Percentiles rank a stretch among this genome's conserved stretches.
These are phyloP conservation scores for Pyronema omphalodes DNA, from an alignment of 495 filamentous ascomycete genomes.

Conservation along the genomic window DNA sequence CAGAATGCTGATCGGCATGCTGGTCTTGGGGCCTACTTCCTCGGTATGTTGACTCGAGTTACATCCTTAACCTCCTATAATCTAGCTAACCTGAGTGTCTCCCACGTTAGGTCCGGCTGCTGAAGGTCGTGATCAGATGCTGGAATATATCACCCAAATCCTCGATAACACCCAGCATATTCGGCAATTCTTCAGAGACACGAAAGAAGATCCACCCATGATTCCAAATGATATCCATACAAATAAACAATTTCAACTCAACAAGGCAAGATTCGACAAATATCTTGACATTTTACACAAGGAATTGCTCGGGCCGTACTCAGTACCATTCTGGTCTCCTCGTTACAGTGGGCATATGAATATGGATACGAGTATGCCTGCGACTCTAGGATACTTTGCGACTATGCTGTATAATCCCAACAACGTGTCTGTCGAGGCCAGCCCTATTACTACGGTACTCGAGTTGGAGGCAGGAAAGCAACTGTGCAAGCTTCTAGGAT, in stretches of 20 bases:
- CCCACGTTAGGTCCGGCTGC: neutral
- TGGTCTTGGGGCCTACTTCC: no score
- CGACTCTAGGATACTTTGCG: conserved; percentile 28
- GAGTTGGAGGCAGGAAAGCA: conserved; percentile 30
- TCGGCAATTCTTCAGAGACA: neutral
- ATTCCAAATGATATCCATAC: neutral
- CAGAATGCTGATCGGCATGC: no score
- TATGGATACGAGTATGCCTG: conserved; percentile 24
- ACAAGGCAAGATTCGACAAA: conserved; percentile 5
- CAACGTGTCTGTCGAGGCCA: conserved; percentile 31
- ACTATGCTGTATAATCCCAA: conserved; percentile 35
- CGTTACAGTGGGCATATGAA: conserved; percentile 33
- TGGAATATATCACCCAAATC: conserved; percentile 3
- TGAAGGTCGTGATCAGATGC: conserved; percentile 3
- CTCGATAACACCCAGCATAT: neutral
- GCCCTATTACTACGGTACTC: conserved; percentile 27
- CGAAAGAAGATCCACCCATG: neutral
- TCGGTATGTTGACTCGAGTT: no score
- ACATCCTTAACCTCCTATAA: no score
- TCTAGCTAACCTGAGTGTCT: no score
- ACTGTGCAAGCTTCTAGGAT: conserved; percentile 31
- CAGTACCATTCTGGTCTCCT: conserved; percentile 31
- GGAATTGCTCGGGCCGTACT: conserved; percentile 22
- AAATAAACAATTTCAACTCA: neutral
- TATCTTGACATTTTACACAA: conserved; percentile 5